A percentile compares a stretch with the other conserved stretches of the same genome.
Evolutionary conservation across 2,329 filamentous ascomycete genomes (phyloP).

Genomic region (Hypomyces perniciosus): DNA sequence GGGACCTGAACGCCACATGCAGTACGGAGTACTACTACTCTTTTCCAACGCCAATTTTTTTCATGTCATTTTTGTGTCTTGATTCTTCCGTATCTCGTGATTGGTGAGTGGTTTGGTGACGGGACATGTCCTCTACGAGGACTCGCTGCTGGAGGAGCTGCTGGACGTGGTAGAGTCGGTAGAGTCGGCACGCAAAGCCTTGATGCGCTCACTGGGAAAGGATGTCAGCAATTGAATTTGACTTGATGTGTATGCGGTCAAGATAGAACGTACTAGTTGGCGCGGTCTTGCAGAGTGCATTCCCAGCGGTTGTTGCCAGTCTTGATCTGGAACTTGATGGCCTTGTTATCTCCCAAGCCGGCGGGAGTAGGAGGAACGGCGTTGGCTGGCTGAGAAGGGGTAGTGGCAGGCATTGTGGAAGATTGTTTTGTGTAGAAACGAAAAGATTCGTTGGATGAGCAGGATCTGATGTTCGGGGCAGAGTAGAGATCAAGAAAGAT

Average conservation of each 20-base stretch:
- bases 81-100: neutral
- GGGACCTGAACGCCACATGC: neutral
- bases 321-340: conserved; percentile 42
- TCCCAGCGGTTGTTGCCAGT: conserved; percentile 33
- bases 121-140: neutral
- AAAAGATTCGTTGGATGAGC: neutral
- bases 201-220: conserved; percentile 32
- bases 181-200: conserved; percentile 32
- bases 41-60: neutral
- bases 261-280: conserved; percentile 33
- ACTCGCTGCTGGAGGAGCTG: neutral
- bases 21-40: neutral
- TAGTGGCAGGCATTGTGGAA: conserved; percentile 16
- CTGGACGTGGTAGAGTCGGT: conserved; percentile 29
- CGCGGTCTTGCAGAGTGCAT: conserved; percentile 40
- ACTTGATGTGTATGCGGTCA: neutral
- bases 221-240: conserved; percentile 8
- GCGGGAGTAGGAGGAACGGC: conserved; percentile 14
- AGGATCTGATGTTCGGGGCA: neutral
- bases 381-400: conserved; percentile 14
- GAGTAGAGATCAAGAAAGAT: neutral
- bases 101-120: neutral
- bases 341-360: conserved; percentile 31
- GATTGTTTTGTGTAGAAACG: neutral
- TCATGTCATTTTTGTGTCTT: neutral